These are phyloP conservation scores for Penicillium nordicum DNA, from an alignment of 2,329 filamentous ascomycete genomes.

Conservation along the genomic window DNA sequence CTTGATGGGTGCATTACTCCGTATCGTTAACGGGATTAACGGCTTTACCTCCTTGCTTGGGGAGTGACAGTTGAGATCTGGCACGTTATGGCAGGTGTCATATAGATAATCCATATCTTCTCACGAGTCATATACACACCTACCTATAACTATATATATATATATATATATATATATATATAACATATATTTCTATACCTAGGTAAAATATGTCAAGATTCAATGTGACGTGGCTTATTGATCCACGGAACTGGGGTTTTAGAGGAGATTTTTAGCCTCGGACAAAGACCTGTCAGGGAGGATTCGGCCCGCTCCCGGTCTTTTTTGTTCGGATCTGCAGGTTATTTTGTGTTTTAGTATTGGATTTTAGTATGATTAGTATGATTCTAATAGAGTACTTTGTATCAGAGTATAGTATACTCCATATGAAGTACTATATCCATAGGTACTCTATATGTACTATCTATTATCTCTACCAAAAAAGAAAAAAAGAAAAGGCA, in stretches of 20 bases:
- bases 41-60: background rate
- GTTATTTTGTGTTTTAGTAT: too few species aligned
- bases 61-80: background rate
- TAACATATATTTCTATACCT: too few species aligned
- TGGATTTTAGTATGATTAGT: too few species aligned
- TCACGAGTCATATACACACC: background rate
- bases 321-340: slow-evolving; percentile 3
- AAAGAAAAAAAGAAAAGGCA: slow-evolving; percentile 12
- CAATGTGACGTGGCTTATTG: slow-evolving; percentile 1
- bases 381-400: too few species aligned
- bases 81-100: slow-evolving; percentile 3
- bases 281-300: slow-evolving; percentile 21
- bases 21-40: background rate
- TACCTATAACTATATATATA: background rate
- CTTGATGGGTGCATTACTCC: too few species aligned
- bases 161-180: background rate
- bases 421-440: too few species aligned
- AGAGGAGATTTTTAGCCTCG: background rate
- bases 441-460: too few species aligned
- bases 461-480: too few species aligned
- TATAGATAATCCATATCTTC: background rate
- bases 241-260: slow-evolving; percentile 6
- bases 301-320: slow-evolving; percentile 26
- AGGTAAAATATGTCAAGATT: too few species aligned
- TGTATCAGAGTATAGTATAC: too few species aligned